Evolutionary conservation across 2,329 filamentous ascomycete genomes (phyloP).

Genomic region (Fusarium sacchari): DNA sequence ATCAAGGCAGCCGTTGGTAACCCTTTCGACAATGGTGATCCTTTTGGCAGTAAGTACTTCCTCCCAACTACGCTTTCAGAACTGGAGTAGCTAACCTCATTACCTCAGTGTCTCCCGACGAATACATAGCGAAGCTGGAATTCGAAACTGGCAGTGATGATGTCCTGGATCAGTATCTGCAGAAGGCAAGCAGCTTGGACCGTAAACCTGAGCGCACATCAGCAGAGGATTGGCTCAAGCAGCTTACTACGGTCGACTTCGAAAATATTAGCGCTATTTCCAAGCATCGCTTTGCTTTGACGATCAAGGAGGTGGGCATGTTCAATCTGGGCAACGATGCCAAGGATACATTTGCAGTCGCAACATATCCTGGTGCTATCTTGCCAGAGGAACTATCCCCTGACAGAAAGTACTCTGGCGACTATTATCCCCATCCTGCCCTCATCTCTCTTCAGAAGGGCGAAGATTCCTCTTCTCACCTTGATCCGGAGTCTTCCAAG

Average conservation of each 20-base stretch:
- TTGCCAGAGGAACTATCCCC: no score
- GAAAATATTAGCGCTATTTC: rapidly evolving
- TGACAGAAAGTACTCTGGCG: no score
- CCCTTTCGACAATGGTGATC: no score
- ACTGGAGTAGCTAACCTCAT: no score
- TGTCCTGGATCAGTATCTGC: background rate
- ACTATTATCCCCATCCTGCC: background rate
- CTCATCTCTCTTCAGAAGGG: background rate
- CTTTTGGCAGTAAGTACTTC: no score
- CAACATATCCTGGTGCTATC: rapidly evolving
- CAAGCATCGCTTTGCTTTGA: background rate
- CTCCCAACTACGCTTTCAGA: no score
- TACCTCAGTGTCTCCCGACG: no score
- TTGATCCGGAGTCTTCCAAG: background rate
- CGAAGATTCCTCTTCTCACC: background rate
- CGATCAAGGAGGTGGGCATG: rapidly evolving
- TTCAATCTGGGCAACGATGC: background rate
- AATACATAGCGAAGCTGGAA: no score
- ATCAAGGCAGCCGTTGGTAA: no score
- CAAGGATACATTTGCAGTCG: background rate
- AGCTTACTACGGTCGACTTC: background rate
- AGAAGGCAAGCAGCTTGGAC: background rate
- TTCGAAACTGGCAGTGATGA: no score
- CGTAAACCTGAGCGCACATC: no score
- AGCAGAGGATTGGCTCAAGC: background rate